Percentiles rank a stretch among this genome's conserved stretches.
These are phyloP conservation scores for Prosopis cineraria DNA, from an alignment of 306 rosid species.

Conservation along the genomic window DNA sequence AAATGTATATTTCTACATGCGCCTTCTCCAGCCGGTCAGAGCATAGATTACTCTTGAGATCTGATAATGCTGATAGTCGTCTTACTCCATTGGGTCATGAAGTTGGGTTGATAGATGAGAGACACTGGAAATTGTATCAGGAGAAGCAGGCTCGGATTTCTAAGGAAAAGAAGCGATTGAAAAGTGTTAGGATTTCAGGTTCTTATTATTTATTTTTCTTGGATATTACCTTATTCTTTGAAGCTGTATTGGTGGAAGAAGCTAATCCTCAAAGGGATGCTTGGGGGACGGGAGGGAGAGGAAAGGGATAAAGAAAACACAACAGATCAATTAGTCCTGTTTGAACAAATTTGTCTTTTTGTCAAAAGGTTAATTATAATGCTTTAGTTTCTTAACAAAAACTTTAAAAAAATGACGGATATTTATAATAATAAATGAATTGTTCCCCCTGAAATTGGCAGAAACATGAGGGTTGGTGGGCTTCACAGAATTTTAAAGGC, in stretches of 20 bases:
- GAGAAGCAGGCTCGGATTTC: constrained; percentile 82
- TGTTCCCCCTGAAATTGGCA: neutral
- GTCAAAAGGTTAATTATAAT: neutral
- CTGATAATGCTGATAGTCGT: constrained; percentile 97
- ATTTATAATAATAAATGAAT: neutral
- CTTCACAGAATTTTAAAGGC: too few species aligned
- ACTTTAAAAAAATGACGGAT: neutral
- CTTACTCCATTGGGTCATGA: constrained; percentile 91
- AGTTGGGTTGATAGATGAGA: constrained; percentile 91
- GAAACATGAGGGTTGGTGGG: neutral
- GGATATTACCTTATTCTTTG: constrained; percentile 20
- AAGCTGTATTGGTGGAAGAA: constrained; percentile 23
- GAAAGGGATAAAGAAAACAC: neutral
- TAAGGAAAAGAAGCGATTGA: constrained; percentile 89
- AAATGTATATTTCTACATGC: neutral
- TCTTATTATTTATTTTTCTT: constrained; percentile 17
- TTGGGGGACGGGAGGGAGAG: neutral
- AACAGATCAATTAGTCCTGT: neutral
- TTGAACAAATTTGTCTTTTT: neutral
- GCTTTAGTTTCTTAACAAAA: neutral
- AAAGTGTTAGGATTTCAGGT: constrained; percentile 84
- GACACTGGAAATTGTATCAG: constrained; percentile 90
- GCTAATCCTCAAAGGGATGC: constrained; percentile 14
- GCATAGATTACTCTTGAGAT: constrained; percentile 92
- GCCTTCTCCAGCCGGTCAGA: constrained; percentile 82